Percentiles rank a stretch among this genome's conserved stretches.
Evolutionary conservation across 805 yeast species (phyloP).

Genomic region (Saccharomyces jurei): DNA sequence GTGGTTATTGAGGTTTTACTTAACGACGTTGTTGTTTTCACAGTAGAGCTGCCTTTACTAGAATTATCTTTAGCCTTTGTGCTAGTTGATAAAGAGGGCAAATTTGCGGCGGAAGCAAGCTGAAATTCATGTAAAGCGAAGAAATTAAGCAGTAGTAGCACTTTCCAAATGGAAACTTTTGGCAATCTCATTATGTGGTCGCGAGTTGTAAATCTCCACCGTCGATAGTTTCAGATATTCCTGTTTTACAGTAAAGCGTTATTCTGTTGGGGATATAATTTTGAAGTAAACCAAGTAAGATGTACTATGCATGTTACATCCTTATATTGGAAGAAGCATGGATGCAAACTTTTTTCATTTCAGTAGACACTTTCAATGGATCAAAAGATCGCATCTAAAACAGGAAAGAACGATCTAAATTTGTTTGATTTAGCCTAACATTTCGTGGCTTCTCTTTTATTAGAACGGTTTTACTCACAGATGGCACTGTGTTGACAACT

Average conservation of each 20-base stretch:
- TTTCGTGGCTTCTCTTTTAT: not conserved
- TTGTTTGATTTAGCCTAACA: not conserved
- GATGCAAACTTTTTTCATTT: not conserved
- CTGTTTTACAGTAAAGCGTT: not conserved
- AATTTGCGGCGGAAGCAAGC: not conserved
- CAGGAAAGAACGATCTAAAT: not conserved
- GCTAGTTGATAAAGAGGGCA: not conserved
- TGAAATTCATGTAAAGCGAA: not conserved
- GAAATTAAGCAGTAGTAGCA: not conserved
- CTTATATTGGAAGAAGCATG: not conserved
- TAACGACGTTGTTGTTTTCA: not conserved
- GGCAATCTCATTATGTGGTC: not conserved
- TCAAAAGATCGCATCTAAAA: not conserved
- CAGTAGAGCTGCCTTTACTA: not conserved
- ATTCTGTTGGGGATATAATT: not conserved
- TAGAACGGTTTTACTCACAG: not conserved
- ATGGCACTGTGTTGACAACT: not conserved
- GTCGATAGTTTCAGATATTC: not conserved
- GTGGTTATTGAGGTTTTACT: not conserved
- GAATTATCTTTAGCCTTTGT: not conserved
- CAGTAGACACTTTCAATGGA: not conserved
- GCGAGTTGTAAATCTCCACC: not conserved
- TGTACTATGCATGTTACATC: not conserved
- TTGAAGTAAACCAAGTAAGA: not conserved
- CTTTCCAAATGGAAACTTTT: not conserved